Evolutionary conservation across 805 yeast species (phyloP), one percentile per base, ranked within the genome.

Genomic region (Nakazawaea populi): DNA sequence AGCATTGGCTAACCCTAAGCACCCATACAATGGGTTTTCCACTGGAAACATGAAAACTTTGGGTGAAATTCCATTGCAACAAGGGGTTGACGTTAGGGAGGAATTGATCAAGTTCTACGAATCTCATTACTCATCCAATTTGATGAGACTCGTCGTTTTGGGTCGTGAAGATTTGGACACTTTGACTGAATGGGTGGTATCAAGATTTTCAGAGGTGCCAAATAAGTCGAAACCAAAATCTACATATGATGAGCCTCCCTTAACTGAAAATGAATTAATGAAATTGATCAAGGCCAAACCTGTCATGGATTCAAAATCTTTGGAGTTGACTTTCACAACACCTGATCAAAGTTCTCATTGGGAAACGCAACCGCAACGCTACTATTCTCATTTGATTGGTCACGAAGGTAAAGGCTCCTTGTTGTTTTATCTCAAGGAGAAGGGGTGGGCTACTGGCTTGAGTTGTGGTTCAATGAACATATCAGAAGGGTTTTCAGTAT

Each of bases 401-500:
- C 98, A 92, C 66, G 99, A 92, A 69, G 87, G 94, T 45, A 75
- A 83, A 46, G 98, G 98, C 1, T 89, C 97, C 1, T 65, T 92
- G 18, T 72, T 89, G 36, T 78, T 83, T 51, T 76, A 74, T 56
- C 76, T 92, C 56, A 92, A 89, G 67, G 63, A 69, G 35, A 71
- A 77, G 55, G 87, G 91, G 11, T 87, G 91, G 89, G 96, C 92
- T 6, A 85, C 80, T 57, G 84, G 79, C 14, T 73, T 92, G 48
- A 80, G 89, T 37, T 82, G 90, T 35, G 96, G 96, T 7, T 75
- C 80, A 40, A 75, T 80, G 56, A 76, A 79, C 36, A 75, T 85
- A 7, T 83, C 90, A 29, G 73, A 80, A 44, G 94, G 86, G 2
- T 80, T 75, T 52, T 84, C 87, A 3, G 66, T 79, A 24, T 87